A percentile compares a stretch with the other conserved stretches of the same genome.
Evolutionary conservation across 2,329 filamentous ascomycete genomes (phyloP).

Genomic region (Cladosporium oxysporum): DNA sequence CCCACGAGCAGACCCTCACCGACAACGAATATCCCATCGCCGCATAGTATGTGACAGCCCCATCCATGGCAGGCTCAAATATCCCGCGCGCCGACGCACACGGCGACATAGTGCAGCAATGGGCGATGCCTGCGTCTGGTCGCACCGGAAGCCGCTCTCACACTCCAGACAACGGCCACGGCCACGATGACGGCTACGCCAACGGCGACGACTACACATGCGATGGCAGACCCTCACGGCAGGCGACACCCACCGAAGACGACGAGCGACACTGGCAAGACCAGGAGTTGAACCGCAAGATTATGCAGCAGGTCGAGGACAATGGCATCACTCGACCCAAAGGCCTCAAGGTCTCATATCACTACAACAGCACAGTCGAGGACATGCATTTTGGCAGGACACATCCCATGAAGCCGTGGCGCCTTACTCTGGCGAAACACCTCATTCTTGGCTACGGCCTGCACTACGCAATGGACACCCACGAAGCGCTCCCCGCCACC

Average conservation of each 20-base stretch:
- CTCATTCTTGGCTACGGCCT: constrained; percentile 92
- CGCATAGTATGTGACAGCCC: constrained; percentile 24
- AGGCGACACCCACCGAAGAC: constrained; percentile 43
- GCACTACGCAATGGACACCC: constrained; percentile 93
- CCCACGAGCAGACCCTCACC: neutral
- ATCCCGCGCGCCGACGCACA: constrained; percentile 30
- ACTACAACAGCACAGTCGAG: constrained; percentile 91
- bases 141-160: constrained; percentile 25
- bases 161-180: neutral
- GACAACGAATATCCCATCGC: neutral
- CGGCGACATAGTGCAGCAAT: constrained; percentile 35
- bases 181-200: constrained; percentile 16
- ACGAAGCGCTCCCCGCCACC: constrained; percentile 76
- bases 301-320: constrained; percentile 53
- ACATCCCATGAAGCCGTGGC: constrained; percentile 98
- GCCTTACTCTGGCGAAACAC: constrained; percentile 90
- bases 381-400: constrained; percentile 92
- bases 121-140: constrained; percentile 24
- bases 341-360: constrained; percentile 88
- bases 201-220: constrained; percentile 20
- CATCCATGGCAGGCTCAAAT: constrained; percentile 28
- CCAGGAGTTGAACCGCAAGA: constrained; percentile 49
- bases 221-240: constrained; percentile 11
- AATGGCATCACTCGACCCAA: constrained; percentile 75
- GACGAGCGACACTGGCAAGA: constrained; percentile 38